phyloP scores from a whole-genome alignment of 179 eudicot species.

The Actinidia arguta region DNA sequence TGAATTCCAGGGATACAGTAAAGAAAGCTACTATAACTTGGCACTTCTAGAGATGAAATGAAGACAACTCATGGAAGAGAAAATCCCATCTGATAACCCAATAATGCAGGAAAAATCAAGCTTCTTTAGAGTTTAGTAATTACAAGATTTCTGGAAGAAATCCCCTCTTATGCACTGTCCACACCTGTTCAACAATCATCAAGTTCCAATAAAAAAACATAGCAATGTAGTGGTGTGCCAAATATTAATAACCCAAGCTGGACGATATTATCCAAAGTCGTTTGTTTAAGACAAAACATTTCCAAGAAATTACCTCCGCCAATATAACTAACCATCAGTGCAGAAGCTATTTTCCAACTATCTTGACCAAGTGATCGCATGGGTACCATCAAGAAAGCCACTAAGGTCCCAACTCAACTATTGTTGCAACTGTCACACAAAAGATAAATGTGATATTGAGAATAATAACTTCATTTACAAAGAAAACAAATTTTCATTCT shows the following conservation, averaged over 20 bases:
- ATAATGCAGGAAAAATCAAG: too few relatives aligned
- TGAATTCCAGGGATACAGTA: too few relatives aligned
- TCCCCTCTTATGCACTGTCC: too few relatives aligned
- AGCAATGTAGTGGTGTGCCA: not conserved
- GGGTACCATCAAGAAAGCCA: slow-evolving; percentile 81
- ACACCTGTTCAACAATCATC: too few relatives aligned
- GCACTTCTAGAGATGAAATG: too few relatives aligned
- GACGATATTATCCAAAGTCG: not conserved
- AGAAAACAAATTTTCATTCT: not conserved
- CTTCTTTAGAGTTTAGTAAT: too few relatives aligned
- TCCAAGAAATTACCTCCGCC: slow-evolving; percentile 70
- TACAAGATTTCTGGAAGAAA: too few relatives aligned
- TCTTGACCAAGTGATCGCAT: slow-evolving; percentile 86
- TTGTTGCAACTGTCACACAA: slow-evolving; percentile 68
- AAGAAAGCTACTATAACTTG: too few relatives aligned
- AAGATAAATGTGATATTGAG: not conserved
- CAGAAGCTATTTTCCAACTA: slow-evolving; percentile 93
- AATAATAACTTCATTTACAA: not conserved
- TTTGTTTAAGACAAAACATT: not conserved
- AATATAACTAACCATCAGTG: slow-evolving; percentile 89
- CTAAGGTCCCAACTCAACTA: slow-evolving; percentile 68
- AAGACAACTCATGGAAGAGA: too few relatives aligned
- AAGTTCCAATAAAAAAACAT: too few relatives aligned
- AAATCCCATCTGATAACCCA: too few relatives aligned
- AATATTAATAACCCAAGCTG: not conserved